Evolutionary conservation across 2,329 filamentous ascomycete species (phyloP).

Genomic region (Juglanconis oblonga): DNA sequence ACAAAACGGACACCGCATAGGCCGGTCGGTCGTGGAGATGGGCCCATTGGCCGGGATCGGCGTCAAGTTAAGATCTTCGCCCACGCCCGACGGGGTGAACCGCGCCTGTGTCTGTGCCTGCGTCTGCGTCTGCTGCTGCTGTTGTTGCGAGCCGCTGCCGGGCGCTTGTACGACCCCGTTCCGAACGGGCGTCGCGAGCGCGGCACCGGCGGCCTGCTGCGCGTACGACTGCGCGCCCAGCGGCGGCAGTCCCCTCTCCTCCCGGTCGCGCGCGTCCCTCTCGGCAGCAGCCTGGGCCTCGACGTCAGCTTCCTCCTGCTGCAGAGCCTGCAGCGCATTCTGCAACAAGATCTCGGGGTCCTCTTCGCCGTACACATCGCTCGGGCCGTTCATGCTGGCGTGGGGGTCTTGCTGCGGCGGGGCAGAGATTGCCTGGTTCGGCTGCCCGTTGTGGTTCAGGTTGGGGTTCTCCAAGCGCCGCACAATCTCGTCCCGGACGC

Average conservation of each 20-base stretch:
- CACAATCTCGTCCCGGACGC: conserved; percentile 57
- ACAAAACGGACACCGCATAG: conserved; percentile 58
- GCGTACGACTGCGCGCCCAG: conserved; percentile 15
- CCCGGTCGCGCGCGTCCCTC: conserved; percentile 50
- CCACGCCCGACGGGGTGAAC: conserved; percentile 19
- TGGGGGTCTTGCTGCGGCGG: conserved; percentile 24
- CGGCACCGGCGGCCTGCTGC: conserved; percentile 21
- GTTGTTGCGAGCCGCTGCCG: not conserved
- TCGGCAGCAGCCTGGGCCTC: conserved; percentile 55
- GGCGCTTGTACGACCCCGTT: conserved; percentile 14
- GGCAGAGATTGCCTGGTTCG: conserved; percentile 10
- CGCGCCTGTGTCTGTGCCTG: conserved; percentile 11
- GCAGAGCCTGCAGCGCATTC: conserved; percentile 56
- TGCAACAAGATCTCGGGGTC: conserved; percentile 58
- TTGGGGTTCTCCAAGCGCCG: conserved; percentile 36
- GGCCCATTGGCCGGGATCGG: conserved; percentile 51
- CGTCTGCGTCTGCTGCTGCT: conserved; percentile 3
- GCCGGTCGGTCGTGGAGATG: conserved; percentile 43
- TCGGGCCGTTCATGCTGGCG: conserved; percentile 21
- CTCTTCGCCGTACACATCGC: conserved; percentile 41
- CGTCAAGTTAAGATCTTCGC: conserved; percentile 49
- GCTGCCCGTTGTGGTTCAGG: conserved; percentile 18
- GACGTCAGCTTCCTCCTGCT: conserved; percentile 57
- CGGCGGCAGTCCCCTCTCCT: conserved; percentile 37
- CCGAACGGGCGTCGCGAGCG: conserved; percentile 21